These are phyloP conservation scores for Colletotrichum filicis DNA, from an alignment of 2,329 filamentous ascomycete genomes.

Conservation along the genomic window DNA sequence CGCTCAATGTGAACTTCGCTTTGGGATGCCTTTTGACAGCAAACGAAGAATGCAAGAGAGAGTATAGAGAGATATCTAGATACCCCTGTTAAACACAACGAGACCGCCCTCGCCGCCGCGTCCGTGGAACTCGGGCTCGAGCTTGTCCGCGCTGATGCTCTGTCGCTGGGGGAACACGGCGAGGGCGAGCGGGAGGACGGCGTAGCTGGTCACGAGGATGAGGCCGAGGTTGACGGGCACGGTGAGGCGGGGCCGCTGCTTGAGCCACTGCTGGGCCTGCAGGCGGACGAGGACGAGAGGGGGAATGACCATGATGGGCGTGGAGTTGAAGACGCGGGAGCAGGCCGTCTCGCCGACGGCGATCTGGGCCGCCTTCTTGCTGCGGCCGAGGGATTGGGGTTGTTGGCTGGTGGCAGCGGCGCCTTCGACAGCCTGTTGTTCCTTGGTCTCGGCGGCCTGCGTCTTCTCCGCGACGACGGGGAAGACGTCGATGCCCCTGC, in stretches of 20 bases:
- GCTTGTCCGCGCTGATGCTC: conserved; percentile 75
- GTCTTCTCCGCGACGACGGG: conserved; percentile 80
- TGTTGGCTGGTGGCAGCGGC: conserved; percentile 60
- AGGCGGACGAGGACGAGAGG: conserved; percentile 86
- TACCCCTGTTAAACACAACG: conserved; percentile 97
- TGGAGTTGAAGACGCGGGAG: conserved; percentile 91
- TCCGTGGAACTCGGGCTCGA: conserved; percentile 90
- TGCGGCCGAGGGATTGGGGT: conserved; percentile 79
- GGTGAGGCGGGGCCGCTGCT: conserved; percentile 79
- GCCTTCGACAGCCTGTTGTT: conserved; percentile 66
- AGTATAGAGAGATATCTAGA: conserved; percentile 57
- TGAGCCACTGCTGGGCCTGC: conserved; percentile 86
- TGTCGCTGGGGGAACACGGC: conserved; percentile 94
- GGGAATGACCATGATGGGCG: conserved; percentile 96
- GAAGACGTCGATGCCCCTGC: conserved; percentile 91
- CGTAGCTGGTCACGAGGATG: conserved; percentile 87
- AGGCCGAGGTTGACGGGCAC: conserved; percentile 87
- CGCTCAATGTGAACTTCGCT: background rate
- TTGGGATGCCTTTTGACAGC: background rate
- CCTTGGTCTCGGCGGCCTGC: conserved; percentile 58
- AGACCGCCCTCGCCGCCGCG: conserved; percentile 81
- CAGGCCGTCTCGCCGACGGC: conserved; percentile 94
- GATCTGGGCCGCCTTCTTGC: conserved; percentile 85
- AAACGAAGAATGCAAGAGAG: background rate
- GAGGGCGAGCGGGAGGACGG: conserved; percentile 88